Base-by-base conservation (phyloP, 176 grass and related monocot species). In the Neostapfia colusana region DNA sequence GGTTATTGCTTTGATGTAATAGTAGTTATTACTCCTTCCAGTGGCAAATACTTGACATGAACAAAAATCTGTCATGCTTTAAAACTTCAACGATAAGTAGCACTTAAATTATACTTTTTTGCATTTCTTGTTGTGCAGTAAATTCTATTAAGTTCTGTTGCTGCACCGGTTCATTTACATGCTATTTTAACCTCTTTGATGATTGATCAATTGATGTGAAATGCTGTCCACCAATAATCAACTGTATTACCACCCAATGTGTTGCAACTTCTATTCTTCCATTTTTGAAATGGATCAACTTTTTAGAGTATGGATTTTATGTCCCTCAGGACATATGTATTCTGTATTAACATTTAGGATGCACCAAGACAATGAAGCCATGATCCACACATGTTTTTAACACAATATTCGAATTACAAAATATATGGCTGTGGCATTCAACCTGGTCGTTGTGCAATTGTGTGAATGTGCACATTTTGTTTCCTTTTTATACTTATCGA, bases 1-100 rank as follows among this genome's bases (percentile, higher is more conserved):
- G 69, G 45, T 53, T 57, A 12, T 44, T 69, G 12, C 68, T 78
- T 72, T 36, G 11, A 68, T 73, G 36, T 58, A 85, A 66, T 3
- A 15, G 16, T 44, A 75, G 51, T 24, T 6, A 40, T 25, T 40
- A 51, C n/a, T 78, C 23, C 21, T 2, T 58, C 55, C 10, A 13
- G 23, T 58, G 23, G 13, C 23, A 12, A 58, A 12, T 11, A 56
- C 20, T 56, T 56, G 53, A 56, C n/a, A 56, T 24, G 20, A 3
- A 56, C 53, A 56, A 24, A n/a, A 23, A 24, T 24, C n/a, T 24
- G n/a, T 56, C 53, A 56, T 24, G 8, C 8, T 56, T 23, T 56
- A 56, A 56, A 56, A 56, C 8, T 56, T 17, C 15, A 5, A 49
- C 16, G 2, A 49, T 49, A 16, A 14, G 16, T 49, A 6, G 14